phyloP scores from a whole-genome alignment of 1,284 basidiomycete genomes.

The Dichomitus squalens region DNA sequence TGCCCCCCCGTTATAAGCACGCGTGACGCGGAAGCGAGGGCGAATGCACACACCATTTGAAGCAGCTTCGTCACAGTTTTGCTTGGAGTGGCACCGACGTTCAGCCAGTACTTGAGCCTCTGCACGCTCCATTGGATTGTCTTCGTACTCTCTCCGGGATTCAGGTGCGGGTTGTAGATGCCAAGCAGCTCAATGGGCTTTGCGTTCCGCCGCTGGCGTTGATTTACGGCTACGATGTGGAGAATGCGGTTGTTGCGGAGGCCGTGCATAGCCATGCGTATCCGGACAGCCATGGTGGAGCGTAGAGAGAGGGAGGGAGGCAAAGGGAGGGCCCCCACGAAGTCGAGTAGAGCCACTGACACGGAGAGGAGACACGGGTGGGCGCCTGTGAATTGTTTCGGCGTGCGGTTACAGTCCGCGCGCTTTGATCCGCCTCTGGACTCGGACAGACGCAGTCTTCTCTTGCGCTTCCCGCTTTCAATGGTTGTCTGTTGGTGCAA shows the following conservation, averaged over 20 bases:
- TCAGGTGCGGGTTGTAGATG: slow-evolving; percentile 77
- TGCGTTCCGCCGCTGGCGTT: slow-evolving; percentile 79
- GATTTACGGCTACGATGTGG: slow-evolving; percentile 87
- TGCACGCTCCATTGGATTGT: slow-evolving; percentile 89
- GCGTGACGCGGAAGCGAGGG: not conserved
- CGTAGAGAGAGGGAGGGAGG: not conserved
- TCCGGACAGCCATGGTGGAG: slow-evolving; percentile 75
- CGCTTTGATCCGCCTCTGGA: too few relatives aligned
- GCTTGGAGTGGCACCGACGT: slow-evolving; percentile 83
- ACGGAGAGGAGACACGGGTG: not conserved
- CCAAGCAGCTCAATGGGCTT: slow-evolving; percentile 90
- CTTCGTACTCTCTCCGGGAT: slow-evolving; percentile 58
- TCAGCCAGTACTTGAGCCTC: slow-evolving; percentile 89
- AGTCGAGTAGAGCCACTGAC: not conserved
- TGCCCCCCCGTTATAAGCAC: slow-evolving; percentile 35
- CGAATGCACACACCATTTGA: slow-evolving; percentile 65
- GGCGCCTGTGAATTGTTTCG: not conserved
- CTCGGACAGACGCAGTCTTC: too few relatives aligned
- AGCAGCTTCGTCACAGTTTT: slow-evolving; percentile 79
- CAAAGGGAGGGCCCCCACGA: not conserved
- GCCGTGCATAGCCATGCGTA: slow-evolving; percentile 89
- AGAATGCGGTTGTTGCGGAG: slow-evolving; percentile 79
- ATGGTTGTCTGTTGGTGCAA: too few relatives aligned
- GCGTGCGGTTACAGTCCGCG: too few relatives aligned
- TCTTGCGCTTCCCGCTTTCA: too few relatives aligned